These are phyloP conservation scores for Fusarium tricinctum DNA, from an alignment of 2,329 filamentous ascomycete genomes.

Conservation along the genomic window DNA sequence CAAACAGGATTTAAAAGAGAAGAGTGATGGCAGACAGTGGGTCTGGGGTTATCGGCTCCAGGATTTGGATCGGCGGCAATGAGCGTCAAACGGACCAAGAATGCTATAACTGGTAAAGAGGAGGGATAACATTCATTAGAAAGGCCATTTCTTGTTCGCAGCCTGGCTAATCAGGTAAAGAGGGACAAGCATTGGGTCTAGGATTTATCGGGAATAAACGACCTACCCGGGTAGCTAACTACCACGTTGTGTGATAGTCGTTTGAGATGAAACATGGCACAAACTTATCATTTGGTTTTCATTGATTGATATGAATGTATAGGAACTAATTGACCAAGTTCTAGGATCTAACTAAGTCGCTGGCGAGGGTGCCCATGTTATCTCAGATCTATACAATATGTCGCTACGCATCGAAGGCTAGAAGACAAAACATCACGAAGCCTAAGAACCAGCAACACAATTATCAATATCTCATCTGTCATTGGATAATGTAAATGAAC, in stretches of 20 bases:
- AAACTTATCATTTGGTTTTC: background rate
- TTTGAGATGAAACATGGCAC: background rate
- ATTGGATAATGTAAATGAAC: conserved; percentile 39
- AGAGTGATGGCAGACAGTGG: conserved; percentile 19
- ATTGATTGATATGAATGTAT: too few species aligned
- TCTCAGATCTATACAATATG: background rate
- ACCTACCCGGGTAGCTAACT: background rate
- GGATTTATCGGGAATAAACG: background rate
- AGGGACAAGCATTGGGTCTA: background rate
- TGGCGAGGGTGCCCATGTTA: background rate
- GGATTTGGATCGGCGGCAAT: conserved; percentile 23
- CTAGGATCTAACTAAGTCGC: too few species aligned
- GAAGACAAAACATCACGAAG: conserved; percentile 1
- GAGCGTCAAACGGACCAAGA: conserved; percentile 9
- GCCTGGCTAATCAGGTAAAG: background rate
- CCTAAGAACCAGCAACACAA: conserved; percentile 23
- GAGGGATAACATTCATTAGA: background rate
- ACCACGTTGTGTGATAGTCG: too few species aligned
- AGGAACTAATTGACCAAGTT: too few species aligned
- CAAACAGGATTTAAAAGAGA: too few species aligned
- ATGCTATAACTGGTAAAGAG: background rate
- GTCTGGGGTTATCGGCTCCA: conserved; percentile 32
- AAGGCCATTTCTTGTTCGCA: conserved; percentile 1
- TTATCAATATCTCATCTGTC: conserved; percentile 35
- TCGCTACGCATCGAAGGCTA: conserved; percentile 36